Evolutionary conservation across 306 rosid species (phyloP).

Genomic region (Ziziphus jujuba): DNA sequence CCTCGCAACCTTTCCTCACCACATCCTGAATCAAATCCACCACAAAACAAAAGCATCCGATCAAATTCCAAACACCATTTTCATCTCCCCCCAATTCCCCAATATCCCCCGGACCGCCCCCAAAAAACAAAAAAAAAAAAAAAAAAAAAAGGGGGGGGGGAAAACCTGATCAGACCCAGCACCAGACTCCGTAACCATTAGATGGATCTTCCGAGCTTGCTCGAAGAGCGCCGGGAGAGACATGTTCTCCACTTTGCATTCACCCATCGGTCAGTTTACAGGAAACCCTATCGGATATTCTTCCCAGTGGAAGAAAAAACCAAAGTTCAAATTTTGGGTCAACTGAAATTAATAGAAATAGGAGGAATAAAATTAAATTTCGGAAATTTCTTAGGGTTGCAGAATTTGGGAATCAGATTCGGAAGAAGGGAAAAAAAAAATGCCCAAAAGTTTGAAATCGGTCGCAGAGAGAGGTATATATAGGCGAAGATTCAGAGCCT

Average conservation of each 20-base stretch:
- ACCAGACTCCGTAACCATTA: conserved; percentile 53
- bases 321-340: neutral
- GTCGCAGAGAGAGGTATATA: neutral
- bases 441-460: neutral
- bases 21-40: conserved; percentile 44
- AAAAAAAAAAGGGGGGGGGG: neutral
- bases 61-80: conserved; percentile 6
- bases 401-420: neutral
- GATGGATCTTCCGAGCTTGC: conserved; percentile 76
- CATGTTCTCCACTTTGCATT: conserved; percentile 56
- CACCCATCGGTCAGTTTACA: conserved; percentile 31
- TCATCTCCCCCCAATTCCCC: neutral
- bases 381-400: conserved; percentile 6
- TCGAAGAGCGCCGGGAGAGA: conserved; percentile 79
- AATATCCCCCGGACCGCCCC: no score
- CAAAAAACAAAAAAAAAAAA: neutral
- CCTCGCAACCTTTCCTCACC: conserved; percentile 65
- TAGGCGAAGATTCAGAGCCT: neutral
- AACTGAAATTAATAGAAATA: neutral
- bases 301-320: neutral
- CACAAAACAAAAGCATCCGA: conserved; percentile 4
- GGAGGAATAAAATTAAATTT: neutral
- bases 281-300: neutral
- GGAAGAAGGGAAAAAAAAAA: neutral
- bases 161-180: conserved; percentile 62